A percentile compares a stretch with the other conserved stretches of the same genome.
Conservation (phyloP, 768 basidiomycete species). For the Stropharia rugosoannulata region DNA sequence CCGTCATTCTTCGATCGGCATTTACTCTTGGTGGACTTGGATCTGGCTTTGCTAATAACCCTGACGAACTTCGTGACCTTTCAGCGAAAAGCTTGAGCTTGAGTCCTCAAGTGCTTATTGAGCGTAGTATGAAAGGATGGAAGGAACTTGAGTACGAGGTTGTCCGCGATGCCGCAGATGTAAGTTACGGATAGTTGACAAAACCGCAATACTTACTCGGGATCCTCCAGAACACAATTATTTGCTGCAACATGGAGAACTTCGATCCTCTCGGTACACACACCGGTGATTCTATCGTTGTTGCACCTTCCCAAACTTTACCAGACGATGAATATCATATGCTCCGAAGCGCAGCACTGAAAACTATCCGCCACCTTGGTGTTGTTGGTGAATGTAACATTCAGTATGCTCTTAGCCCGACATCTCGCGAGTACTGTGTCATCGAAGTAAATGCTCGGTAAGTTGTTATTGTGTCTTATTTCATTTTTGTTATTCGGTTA, state of each 20-base stretch:
- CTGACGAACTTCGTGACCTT: constrained; percentile 92
- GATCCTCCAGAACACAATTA: constrained; percentile 85
- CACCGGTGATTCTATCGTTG: constrained; percentile 99
- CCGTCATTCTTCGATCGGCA: constrained; percentile 94
- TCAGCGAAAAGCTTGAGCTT: constrained; percentile 89
- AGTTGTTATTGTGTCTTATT: constrained; percentile 19
- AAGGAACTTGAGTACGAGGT: constrained; percentile 99
- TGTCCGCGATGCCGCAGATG: constrained; percentile 96
- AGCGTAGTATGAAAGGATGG: constrained; percentile 99
- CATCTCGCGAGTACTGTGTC: constrained; percentile 91
- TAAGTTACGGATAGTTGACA: constrained; percentile 37
- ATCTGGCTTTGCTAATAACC: constrained; percentile 94
- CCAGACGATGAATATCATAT: constrained; percentile 99
- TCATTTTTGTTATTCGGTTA: neutral
- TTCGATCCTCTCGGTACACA: constrained; percentile 99
- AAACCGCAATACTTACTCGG: constrained; percentile 8
- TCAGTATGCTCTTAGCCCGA: constrained; percentile 96
- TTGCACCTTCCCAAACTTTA: constrained; percentile 96
- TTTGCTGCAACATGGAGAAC: constrained; percentile 99
- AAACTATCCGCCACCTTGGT: constrained; percentile 88
- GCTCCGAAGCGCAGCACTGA: constrained; percentile 96
- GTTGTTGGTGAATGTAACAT: constrained; percentile 97
- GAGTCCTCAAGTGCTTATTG: constrained; percentile 94
- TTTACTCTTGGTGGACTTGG: constrained; percentile 98
- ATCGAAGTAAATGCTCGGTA: constrained; percentile 97